Base-by-base conservation (phyloP, 345 rosid genomes). In the Erysimum cheiranthoides region DNA sequence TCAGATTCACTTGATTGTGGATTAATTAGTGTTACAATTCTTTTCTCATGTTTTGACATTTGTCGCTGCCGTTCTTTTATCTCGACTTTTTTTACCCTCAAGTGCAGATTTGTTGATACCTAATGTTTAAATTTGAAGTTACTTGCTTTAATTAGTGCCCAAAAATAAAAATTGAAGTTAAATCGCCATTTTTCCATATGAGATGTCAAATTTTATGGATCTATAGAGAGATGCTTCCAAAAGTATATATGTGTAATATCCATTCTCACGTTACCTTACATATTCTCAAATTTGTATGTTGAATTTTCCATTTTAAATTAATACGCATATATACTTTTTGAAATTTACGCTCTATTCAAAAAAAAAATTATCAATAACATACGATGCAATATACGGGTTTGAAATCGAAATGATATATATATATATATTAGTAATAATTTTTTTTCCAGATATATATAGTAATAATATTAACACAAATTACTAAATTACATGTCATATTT, bases 1-100 rank as follows among this genome's bases (percentile, higher is more conserved):
- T 60, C 50, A 71, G 46, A 57, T 57, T 61, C 68, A 77, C 76
- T 71, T 77, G 72, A 77, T 77, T 71, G 21, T 56, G 21, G 61
- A 36, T 65, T 71, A 77, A 71, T 71, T 71, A 64, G 47, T 71
- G 68, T 77, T 58, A 10, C 10, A 38, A 64, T 71, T 71, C 38
- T 34, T 71, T 71, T 40, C 54, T 65, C 68, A 31, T 46, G 45
- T 64, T 39, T 71, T 71, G 61, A 71, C 62, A 58, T 78, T 71
- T 78, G 73, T 71, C 60, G 57, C 61, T 49, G 17, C 6, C 43
- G 28, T 61, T 42, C 38, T 27, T 31, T 17, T 6, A 1, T n/a
- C 9, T 25, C 18, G n/a, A n/a, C 1, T 9, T 8, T 27, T 70
- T 61, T 63, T 36, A 13, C 49, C 31, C 46, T 52, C 17, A 38